These are phyloP conservation scores for Infundibulicybe gibba DNA, from an alignment of 768 basidiomycete species.

Conservation along the genomic window DNA sequence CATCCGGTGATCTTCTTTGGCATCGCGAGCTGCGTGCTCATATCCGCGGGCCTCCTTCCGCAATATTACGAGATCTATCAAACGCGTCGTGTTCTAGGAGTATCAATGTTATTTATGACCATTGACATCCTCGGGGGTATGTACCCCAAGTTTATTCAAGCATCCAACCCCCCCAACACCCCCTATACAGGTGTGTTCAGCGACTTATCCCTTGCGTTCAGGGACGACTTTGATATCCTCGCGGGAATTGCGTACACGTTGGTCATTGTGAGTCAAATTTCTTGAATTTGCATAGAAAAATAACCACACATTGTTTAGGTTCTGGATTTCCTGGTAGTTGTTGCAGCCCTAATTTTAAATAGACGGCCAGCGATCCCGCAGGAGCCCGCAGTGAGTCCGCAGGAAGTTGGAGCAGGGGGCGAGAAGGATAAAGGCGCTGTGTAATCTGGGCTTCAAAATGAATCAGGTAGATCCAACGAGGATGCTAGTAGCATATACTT, in stretches of 20 bases:
- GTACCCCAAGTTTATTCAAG: too few species aligned
- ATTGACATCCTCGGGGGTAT: constrained; percentile 71
- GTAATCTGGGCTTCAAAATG: too few species aligned
- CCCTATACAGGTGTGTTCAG: constrained; percentile 36
- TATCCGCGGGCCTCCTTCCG: constrained; percentile 46
- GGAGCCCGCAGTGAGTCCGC: too few species aligned
- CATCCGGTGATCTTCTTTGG: constrained; percentile 54
- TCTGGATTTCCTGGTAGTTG: too few species aligned
- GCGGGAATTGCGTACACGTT: constrained; percentile 60
- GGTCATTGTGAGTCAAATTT: constrained; percentile 46
- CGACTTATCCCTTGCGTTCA: constrained; percentile 66
- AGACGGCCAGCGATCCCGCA: too few species aligned
- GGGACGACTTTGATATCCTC: constrained; percentile 55
- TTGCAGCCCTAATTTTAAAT: too few species aligned
- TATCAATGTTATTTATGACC: constrained; percentile 65
- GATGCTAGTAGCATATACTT: too few species aligned
- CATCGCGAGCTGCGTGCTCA: constrained; percentile 52
- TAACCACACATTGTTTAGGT: too few species aligned
- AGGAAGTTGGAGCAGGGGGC: too few species aligned
- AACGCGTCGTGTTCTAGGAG: constrained; percentile 58
- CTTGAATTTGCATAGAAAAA: not conserved
- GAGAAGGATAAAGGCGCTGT: too few species aligned
- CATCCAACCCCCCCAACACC: too few species aligned
- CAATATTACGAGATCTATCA: constrained; percentile 79
- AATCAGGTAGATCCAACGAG: too few species aligned